Evolutionary conservation across 768 basidiomycete species (phyloP), one percentile per base, ranked within the genome.

Genomic region (Calvatia gigantea): DNA sequence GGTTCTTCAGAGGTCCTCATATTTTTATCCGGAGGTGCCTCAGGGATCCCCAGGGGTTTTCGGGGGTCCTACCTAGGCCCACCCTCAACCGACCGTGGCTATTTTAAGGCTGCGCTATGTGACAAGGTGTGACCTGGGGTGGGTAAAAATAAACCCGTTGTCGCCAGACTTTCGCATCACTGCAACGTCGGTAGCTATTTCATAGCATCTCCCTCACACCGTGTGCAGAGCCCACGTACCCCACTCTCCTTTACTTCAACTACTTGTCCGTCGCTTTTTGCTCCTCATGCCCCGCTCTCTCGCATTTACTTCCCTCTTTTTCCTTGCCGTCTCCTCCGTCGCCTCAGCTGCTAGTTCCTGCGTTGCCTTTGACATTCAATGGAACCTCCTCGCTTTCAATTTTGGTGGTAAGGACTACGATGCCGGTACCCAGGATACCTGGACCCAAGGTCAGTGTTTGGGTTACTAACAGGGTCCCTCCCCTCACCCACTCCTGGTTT

Each of bases 321-420:
- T 60, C 21, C 51, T 56, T 32, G 29, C 54, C 7, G 35, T 56
- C 44, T 53, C 61, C 12, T 58, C 66, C 14, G 55, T 60, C 14
- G 63, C 62, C 31, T 58, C 60, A 5, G 58, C 59, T 27, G 58
- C 56, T 23, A 64, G 64, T n/a, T 67, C 67, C n/a, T 96, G 94
- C 66, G 75, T 93, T 35, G 80, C 86, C 19, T 94, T 95, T 65
- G 94, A 96, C 65, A 64, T 76, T 39, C 74, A 71, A 62, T 94
- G 87, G 84, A 92, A 95, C 69, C 79, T 98, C 50, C 83, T 91
- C 50, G 90, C 87, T 19, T 91, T 98, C 67, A 91, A 89, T 52
- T 81, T 91, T 58, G 82, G 86, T 54, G 86, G 84, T 56, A 87
- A 89, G 64, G 94, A 97, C 69, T 94, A 88, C 74, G 84, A 82